Base-by-base conservation (phyloP, 2,329 filamentous ascomycete species). In the Ophiostoma himal-ulmi region DNA sequence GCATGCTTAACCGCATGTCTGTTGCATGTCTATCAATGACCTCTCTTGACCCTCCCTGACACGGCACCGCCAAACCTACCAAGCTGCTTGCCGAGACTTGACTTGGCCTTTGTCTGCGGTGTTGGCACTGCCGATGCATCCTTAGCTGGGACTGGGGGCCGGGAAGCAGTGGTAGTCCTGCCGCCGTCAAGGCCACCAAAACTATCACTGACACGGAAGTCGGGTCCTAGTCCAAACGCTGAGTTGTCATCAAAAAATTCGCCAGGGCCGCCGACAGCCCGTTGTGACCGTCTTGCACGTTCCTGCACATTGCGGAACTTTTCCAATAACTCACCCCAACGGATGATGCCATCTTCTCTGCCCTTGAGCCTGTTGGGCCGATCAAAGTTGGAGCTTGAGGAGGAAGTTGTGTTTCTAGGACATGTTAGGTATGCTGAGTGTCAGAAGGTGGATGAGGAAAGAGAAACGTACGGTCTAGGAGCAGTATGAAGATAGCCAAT, bases 271-370 rank as follows among this genome's bases (percentile, higher is more conserved):
- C 83, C 80, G 8, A 86, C 83, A 69, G 86, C 79, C 71, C 88
- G 83, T 76, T 93, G 90, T 14, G 87, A 83, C 69, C 93, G 85
- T 70, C 93, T 86, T 6, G 94, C 91, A 72, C 88, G 89, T 75
- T 99, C 95, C 77, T 99, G 95, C 1, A 96, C 94, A 69, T 85
- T 88, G 74, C 92, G 91, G 81, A 99, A 99, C 77, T 97, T 97
- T 74, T 99, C 95, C 5, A 99, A 85, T 48, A 99, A 84, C 75
- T 99, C 95, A 2, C 86, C 88, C 95, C 95, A 99, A 70, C 91
- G 90, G 75, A 99, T 96, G 44, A 88, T 89, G 69, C 87, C 88
- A 70, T 97, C 94, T 74, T 96, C 92, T 70, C 94, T 86, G 67
- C 86, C 88, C 78, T 87, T 97, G 84, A 97, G 84, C 72, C 93